Evolutionary conservation across 352 stramenopile species (phyloP).

Genomic region (Phytophthora constricta): DNA sequence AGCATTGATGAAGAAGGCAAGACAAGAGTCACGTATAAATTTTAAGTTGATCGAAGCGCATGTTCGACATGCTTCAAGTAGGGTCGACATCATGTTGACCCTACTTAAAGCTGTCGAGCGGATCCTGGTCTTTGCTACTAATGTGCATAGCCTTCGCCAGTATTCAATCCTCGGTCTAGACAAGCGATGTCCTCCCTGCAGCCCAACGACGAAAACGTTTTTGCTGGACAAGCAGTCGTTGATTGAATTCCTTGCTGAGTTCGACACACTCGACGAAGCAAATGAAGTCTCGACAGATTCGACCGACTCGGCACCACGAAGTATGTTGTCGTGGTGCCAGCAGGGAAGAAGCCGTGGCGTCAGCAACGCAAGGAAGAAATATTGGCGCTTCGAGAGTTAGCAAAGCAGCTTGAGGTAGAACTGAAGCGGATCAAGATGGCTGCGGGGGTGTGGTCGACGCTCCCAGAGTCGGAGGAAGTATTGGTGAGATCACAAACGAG

Average conservation of each 20-base stretch:
- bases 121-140: background rate
- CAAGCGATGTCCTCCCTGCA: background rate
- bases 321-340: background rate
- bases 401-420: background rate
- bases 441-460: slow-evolving; percentile 2
- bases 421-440: background rate
- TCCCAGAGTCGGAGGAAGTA: background rate
- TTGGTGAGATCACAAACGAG: background rate
- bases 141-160: too few relatives aligned
- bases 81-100: background rate
- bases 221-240: background rate
- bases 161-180: too few relatives aligned
- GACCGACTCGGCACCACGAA: background rate
- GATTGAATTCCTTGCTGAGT: background rate
- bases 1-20: background rate
- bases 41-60: too few relatives aligned
- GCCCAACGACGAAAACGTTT: background rate
- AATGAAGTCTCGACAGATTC: background rate
- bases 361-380: background rate
- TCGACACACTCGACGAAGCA: background rate
- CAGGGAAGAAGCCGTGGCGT: slow-evolving; percentile 1
- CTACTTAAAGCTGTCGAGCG: slow-evolving; percentile 10
- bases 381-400: background rate
- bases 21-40: too few relatives aligned
- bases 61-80: too few relatives aligned